Conservation (phyloP, 768 basidiomycete species). For the Coprinopsis marcescibilis region DNA sequence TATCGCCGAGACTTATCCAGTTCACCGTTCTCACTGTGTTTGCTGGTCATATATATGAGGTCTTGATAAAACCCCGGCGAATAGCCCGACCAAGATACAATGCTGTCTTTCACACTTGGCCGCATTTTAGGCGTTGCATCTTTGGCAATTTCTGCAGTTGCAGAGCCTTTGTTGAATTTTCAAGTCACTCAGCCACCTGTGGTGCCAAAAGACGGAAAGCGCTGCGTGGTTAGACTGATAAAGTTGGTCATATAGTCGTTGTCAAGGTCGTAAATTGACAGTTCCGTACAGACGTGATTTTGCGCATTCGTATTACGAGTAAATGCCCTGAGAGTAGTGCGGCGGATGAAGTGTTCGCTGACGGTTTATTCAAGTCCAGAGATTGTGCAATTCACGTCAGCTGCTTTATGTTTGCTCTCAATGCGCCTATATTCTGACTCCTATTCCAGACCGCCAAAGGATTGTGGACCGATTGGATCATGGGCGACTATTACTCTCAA, state of each 20-base stretch:
- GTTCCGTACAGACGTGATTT: conserved; percentile 52
- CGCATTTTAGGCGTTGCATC: conserved; percentile 12
- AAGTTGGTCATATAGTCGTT: conserved; percentile 32
- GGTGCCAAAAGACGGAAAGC: conserved; percentile 51
- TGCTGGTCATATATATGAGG: too few species aligned
- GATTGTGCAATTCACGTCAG: conserved; percentile 54
- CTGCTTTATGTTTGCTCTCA: neutral
- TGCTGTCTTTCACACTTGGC: conserved; percentile 11
- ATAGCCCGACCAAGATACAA: too few species aligned
- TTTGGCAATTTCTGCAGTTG: conserved; percentile 16
- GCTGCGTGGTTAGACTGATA: conserved; percentile 61
- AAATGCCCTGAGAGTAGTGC: conserved; percentile 18
- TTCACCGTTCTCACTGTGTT: too few species aligned
- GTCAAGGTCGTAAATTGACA: conserved; percentile 1
- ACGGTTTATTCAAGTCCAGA: conserved; percentile 41
- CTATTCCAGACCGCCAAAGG: conserved; percentile 53
- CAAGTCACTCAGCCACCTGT: conserved; percentile 72
- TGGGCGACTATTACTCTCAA: conserved; percentile 76
- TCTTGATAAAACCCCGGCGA: too few species aligned
- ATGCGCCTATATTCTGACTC: neutral
- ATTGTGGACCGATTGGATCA: conserved; percentile 63
- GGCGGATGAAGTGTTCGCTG: neutral
- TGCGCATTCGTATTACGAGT: conserved; percentile 66
- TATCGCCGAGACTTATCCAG: too few species aligned
- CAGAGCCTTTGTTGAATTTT: conserved; percentile 54